Evolutionary conservation across 164 flowering plant species (phyloP).

Genomic region (Macadamia tetraphylla): DNA sequence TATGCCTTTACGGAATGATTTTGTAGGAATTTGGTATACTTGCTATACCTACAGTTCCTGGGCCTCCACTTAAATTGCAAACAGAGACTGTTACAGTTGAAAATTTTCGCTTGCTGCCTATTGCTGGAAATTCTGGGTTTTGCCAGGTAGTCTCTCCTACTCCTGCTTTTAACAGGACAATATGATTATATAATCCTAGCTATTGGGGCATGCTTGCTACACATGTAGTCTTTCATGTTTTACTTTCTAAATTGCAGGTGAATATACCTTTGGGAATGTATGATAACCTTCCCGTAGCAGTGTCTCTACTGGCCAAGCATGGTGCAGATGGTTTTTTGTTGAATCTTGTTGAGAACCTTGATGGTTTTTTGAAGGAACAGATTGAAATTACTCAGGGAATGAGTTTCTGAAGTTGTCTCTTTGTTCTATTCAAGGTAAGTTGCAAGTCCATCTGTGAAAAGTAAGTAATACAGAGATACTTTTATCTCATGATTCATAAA

Average conservation of each 20-base stretch:
- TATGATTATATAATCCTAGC: neutral
- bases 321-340: conserved; percentile 79
- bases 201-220: too few relatives aligned
- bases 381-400: conserved; percentile 19
- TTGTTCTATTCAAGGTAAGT: conserved; percentile 3
- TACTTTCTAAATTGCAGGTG: conserved; percentile 38
- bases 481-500: too few relatives aligned
- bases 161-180: neutral
- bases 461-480: neutral
- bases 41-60: conserved; percentile 81
- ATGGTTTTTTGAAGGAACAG: conserved; percentile 43
- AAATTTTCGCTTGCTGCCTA: conserved; percentile 64
- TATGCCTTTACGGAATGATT: too few relatives aligned
- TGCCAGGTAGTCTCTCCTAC: conserved; percentile 54
- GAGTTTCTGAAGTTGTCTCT: conserved; percentile 8
- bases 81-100: conserved; percentile 51
- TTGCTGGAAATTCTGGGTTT: conserved; percentile 82
- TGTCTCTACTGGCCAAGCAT: conserved; percentile 78
- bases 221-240: too few relatives aligned
- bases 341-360: conserved; percentile 48
- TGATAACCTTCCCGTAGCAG: conserved; percentile 60
- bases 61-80: conserved; percentile 75
- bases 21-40: conserved; percentile 65
- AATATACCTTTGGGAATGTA: conserved; percentile 68
- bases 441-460: conserved; percentile 5